Base-by-base conservation (phyloP, 352 stramenopile species). In the Peronospora farinosa region DNA sequence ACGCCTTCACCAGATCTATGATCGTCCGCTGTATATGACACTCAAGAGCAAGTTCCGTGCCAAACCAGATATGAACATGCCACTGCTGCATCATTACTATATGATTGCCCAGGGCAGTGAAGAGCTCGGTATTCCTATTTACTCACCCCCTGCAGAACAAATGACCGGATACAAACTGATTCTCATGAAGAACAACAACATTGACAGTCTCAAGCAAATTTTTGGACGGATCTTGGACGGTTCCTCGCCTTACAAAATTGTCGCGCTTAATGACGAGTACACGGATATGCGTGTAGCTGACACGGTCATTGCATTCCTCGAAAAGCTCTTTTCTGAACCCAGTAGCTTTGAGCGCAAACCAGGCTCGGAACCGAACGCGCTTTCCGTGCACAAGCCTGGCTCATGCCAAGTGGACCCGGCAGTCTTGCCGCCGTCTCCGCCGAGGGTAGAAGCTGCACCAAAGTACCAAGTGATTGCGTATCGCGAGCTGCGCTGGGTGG, bases 251-350 rank as follows among this genome's bases (percentile, higher is more conserved):
- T 88, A 79, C 58, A 87, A 77, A 46, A 82, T 95, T 57, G 63
- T 95, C 16, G 81, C 84, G 51, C 63, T 95, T 3, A 95, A 95
- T 52, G 84, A 95, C 50, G 84, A 95, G 59, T 95, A 92, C 69
- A 71, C 68, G 16, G 78, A 92, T 58, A 87, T 90, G 76, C 51
- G 55, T 23, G 76, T 92, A 27, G 80, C 80, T 6, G 78, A 90
- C 47, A 74, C 65, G 8, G 79, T 76, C 13, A 42, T 72, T 31
- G 67, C 86, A 37, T 95, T 95, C 60, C 61, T 92, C 25, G 60
- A 56, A 40, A 81, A 66, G 28, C 89, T 92, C 40, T 42, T 92
- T 27, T 78, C 81, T 7, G 64, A 84, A 36, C 81, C 69, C 17
- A 88, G 65, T 42, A 63, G 72, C 47, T 95, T 64, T 44, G 84